Evolutionary conservation across 768 basidiomycete species (phyloP), one percentile per base, ranked within the genome.

Genomic region (Russula olivacea): DNA sequence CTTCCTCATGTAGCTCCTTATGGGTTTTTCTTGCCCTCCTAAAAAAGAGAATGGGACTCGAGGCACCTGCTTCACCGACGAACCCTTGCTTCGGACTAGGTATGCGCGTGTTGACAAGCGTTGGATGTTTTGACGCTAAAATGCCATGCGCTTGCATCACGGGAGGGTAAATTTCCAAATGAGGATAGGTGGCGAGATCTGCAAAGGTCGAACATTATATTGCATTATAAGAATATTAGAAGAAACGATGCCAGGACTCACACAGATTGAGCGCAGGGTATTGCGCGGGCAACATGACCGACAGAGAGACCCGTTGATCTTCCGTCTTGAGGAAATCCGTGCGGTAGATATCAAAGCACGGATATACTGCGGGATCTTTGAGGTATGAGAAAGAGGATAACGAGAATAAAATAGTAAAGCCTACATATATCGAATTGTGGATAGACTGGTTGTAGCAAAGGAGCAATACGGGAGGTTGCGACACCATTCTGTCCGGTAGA

Each of bases 241-340:
- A 21, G 41, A 53, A 12, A 52, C 43, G 32, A 28, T 21, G 17
- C 4, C 45, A 19, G 6, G 28, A 30, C 73, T 49, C 49, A 74
- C 73, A 74, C 6, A 68, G 52, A 36, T 63, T 55, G 14, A 74
- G 17, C 10, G 61, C 45, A 19, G 73, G 73, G 43, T 74, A 74
- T 4, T 40, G 59, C 32, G 28, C 14, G 19, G 64, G 48, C 8
- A 41, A 19, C 40, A n/a, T 36, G 19, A 61, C 48, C 9, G 52
- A 47, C 12, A 47, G 43, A 12, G 52, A 14, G 17, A 23, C 28
- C 25, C 32, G 49, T 28, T 51, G 28, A 25, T 47, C 40, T 28
- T 38, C 54, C 21, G 51, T 9, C 21, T 48, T 56, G n/a, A 38
- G 11, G 45, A 17, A 23, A 32, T 48, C 23, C 34, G 66, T 21